Conservation (phyloP, 1,139 yeast genomes). For the Pichia sp. region DNA sequence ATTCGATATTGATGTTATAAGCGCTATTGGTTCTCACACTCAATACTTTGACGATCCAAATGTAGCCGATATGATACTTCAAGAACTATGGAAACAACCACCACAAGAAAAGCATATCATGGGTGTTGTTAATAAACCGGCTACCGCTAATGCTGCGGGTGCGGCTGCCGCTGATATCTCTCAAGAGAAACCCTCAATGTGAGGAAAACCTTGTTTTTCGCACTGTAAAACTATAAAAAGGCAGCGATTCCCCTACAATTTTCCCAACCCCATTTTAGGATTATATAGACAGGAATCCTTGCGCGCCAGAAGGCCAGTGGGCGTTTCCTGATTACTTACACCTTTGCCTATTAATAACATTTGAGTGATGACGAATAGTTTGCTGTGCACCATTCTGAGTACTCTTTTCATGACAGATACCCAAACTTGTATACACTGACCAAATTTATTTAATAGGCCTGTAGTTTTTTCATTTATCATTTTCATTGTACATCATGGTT, state of each 20-base stretch:
- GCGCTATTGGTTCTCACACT: constrained; percentile 82
- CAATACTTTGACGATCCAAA: constrained; percentile 84
- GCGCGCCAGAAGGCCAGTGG: no score
- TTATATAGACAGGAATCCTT: no score
- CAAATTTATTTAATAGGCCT: no score
- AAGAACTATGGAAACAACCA: constrained; percentile 32
- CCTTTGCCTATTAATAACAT: no score
- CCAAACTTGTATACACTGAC: constrained; percentile 12
- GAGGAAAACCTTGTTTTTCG: constrained; percentile 1
- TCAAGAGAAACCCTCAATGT: no score
- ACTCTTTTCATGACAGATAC: constrained; percentile 25
- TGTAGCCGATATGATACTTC: constrained; percentile 70
- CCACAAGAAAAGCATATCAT: not conserved
- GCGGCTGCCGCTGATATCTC: not conserved
- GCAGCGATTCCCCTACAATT: not conserved
- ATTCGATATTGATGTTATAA: constrained; percentile 67
- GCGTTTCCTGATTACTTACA: no score
- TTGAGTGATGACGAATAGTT: constrained; percentile 24
- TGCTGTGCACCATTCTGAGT: constrained; percentile 29
- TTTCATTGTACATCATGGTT: no score
- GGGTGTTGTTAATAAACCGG: not conserved
- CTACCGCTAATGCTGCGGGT: no score
- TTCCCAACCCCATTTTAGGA: no score
- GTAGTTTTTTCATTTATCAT: no score
- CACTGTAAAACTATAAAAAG: not conserved